Evolutionary conservation across 177 flowering plant species (phyloP).

Genomic region (Telopea speciosissima): DNA sequence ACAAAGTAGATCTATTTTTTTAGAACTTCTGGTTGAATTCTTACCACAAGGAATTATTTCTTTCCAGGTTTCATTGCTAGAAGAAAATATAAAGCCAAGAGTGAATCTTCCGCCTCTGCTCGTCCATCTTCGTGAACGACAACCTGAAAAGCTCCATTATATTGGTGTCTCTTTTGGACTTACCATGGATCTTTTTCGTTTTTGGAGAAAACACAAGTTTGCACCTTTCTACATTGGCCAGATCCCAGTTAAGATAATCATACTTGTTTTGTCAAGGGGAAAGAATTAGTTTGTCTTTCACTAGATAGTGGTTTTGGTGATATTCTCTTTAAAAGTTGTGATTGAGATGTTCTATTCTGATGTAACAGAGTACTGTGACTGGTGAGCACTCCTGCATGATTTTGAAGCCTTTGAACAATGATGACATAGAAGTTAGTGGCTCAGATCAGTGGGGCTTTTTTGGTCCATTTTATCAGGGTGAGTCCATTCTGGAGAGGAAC

Average conservation of each 20-base stretch:
- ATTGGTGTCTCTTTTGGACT: slow-evolving; percentile 97
- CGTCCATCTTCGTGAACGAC: slow-evolving; percentile 76
- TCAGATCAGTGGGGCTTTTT: slow-evolving; percentile 64
- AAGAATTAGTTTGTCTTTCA: not conserved
- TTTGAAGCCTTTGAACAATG: slow-evolving; percentile 68
- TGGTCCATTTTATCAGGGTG: slow-evolving; percentile 75
- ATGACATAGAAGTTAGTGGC: slow-evolving; percentile 58
- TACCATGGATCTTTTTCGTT: slow-evolving; percentile 76
- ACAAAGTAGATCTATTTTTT: slow-evolving; percentile 1
- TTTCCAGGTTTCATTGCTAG: slow-evolving; percentile 74
- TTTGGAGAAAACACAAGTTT: slow-evolving; percentile 88
- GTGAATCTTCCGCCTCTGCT: slow-evolving; percentile 78
- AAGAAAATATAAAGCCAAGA: slow-evolving; percentile 80
- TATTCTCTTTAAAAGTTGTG: slow-evolving; percentile 4
- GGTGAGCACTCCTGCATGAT: slow-evolving; percentile 98
- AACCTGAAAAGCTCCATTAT: slow-evolving; percentile 85
- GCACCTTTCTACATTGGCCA: slow-evolving; percentile 85
- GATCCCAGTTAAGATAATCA: slow-evolving; percentile 52
- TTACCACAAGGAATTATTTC: slow-evolving; percentile 2
- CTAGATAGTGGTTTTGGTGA: not conserved
- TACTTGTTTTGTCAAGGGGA: not conserved
- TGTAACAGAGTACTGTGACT: slow-evolving; percentile 69
- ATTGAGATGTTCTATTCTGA: slow-evolving; percentile 10
- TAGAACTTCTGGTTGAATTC: not conserved
- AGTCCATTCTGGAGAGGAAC: slow-evolving; percentile 1